Evolutionary conservation across 305 asterid species (phyloP).

Genomic region (Fraxinus sp.): DNA sequence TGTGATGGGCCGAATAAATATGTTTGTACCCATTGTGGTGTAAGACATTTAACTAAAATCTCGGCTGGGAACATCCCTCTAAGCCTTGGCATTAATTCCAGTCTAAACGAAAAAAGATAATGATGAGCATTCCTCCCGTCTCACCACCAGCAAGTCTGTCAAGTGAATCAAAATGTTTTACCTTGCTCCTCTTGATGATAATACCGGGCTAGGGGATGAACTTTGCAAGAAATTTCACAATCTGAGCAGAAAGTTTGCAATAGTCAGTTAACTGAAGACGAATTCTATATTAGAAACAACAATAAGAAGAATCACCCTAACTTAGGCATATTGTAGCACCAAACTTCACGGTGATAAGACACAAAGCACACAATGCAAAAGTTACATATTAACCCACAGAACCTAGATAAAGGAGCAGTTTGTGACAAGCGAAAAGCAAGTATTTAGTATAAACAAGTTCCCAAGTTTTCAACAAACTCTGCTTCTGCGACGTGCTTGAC

Average conservation of each 20-base stretch:
- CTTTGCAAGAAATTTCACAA: conserved; percentile 71
- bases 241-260: conserved; percentile 39
- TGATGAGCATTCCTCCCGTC: not conserved
- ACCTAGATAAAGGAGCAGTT: not conserved
- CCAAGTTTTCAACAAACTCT: not conserved
- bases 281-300: not conserved
- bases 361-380: not conserved
- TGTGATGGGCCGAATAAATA: conserved; percentile 37
- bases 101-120: not conserved
- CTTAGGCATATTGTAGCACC: not conserved
- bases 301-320: conserved; percentile 8
- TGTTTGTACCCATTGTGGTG: conserved; percentile 84
- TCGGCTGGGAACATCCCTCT: conserved; percentile 52
- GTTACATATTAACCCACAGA: not conserved
- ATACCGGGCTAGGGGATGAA: conserved; percentile 75
- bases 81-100: not conserved
- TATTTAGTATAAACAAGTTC: not conserved
- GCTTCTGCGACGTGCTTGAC: not conserved
- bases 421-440: not conserved
- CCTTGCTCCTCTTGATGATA: conserved; percentile 80
- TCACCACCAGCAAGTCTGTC: not conserved
- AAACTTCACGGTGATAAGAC: not conserved
- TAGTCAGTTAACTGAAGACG: not conserved
- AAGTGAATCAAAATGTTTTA: conserved; percentile 19
- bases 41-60: conserved; percentile 84